These are phyloP conservation scores for Xylaria telfairii DNA, from an alignment of 495 filamentous ascomycete species.

Conservation along the genomic window DNA sequence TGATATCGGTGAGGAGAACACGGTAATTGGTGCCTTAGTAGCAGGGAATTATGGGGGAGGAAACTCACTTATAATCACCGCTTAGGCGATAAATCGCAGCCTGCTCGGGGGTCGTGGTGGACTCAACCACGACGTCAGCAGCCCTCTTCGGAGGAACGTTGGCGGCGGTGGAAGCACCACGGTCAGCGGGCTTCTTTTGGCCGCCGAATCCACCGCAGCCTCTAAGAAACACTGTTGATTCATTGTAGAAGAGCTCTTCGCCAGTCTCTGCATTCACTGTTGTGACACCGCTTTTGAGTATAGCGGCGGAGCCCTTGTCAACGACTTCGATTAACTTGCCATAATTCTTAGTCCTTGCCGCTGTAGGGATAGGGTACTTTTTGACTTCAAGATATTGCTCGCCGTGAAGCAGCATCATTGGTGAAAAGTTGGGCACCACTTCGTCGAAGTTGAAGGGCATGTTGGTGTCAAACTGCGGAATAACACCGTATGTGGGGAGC, in stretches of 20 bases:
- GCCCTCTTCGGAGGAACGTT: slow-evolving; percentile 79
- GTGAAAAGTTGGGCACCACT: slow-evolving; percentile 90
- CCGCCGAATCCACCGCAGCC: slow-evolving; percentile 94
- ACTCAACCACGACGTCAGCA: slow-evolving; percentile 84
- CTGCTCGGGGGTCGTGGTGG: slow-evolving; percentile 91
- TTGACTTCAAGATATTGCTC: slow-evolving; percentile 98
- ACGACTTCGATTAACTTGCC: slow-evolving; percentile 91
- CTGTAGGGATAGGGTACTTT: slow-evolving; percentile 92
- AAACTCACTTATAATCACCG: slow-evolving; percentile 73
- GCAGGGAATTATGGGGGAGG: background rate
- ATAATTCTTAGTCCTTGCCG: slow-evolving; percentile 78
- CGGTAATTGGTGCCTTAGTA: background rate
- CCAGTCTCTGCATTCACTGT: slow-evolving; percentile 82
- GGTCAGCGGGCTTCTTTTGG: slow-evolving; percentile 74
- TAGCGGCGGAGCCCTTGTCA: slow-evolving; percentile 91
- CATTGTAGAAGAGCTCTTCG: slow-evolving; percentile 96
- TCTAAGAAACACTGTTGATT: slow-evolving; percentile 87
- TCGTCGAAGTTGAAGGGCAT: slow-evolving; percentile 81
- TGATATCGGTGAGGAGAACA: background rate
- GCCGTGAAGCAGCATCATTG: slow-evolving; percentile 99
- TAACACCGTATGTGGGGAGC: slow-evolving; percentile 91
- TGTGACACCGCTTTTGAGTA: slow-evolving; percentile 79
- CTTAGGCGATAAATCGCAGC: slow-evolving; percentile 93
- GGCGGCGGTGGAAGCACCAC: slow-evolving; percentile 77
- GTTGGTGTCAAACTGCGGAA: slow-evolving; percentile 87